These are phyloP conservation scores for Yamadazyma triangularis DNA, from an alignment of 1,139 yeast species.

Conservation along the genomic window DNA sequence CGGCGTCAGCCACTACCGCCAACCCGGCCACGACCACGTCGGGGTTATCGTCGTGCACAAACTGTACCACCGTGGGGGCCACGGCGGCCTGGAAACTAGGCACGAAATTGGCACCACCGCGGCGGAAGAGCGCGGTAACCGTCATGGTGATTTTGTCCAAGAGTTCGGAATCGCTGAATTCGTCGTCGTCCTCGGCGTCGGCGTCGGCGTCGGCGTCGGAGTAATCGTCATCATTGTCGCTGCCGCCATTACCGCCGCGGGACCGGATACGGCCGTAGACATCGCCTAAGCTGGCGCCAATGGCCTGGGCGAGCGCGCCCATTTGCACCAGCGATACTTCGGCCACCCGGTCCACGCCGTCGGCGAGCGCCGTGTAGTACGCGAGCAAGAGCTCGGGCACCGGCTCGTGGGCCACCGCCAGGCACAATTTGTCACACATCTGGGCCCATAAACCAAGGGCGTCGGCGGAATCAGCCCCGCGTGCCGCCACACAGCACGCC, in stretches of 20 bases:
- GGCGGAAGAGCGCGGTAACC: conserved; percentile 68
- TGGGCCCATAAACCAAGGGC: conserved; percentile 68
- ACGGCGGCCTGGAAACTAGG: conserved; percentile 58
- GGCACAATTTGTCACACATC: conserved; percentile 64
- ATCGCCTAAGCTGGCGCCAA: conserved; percentile 60
- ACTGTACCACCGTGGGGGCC: conserved; percentile 59
- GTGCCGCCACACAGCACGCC: conserved; percentile 61
- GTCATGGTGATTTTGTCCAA: conserved; percentile 82
- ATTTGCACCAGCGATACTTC: conserved; percentile 61
- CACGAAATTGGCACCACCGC: conserved; percentile 54
- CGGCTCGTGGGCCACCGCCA: conserved; percentile 71
- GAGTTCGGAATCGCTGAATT: conserved; percentile 84
- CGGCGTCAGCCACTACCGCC: conserved; percentile 72
- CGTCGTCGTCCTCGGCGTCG: conserved; percentile 75
- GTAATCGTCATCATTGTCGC: conserved; percentile 54
- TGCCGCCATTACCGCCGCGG: conserved; percentile 85
- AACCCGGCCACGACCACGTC: conserved; percentile 75
- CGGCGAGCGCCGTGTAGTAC: conserved; percentile 69
- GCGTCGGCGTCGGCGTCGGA: conserved; percentile 74
- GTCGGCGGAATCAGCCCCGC: conserved; percentile 53
- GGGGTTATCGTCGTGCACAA: conserved; percentile 60
- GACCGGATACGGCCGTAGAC: conserved; percentile 69
- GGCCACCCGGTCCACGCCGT: conserved; percentile 61
- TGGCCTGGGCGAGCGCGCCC: conserved; percentile 52
- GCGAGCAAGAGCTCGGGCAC: conserved; percentile 78